Evolutionary conservation across 495 filamentous ascomycete genomes (phyloP), one percentile per base, ranked within the genome.

Genomic region (Penicillium maclennaniae): DNA sequence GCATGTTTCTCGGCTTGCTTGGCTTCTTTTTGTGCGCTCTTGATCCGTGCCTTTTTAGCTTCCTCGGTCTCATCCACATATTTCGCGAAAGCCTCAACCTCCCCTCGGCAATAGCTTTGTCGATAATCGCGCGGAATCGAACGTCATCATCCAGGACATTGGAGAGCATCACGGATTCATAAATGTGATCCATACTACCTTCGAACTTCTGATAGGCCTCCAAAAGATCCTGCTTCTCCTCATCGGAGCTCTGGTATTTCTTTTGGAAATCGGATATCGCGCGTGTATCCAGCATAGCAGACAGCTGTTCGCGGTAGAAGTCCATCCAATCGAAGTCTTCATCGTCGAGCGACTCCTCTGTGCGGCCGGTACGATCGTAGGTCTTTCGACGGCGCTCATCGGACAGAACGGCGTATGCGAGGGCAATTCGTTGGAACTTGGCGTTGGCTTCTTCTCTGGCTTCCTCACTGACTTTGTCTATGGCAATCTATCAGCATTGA

Each of bases 331-430:
- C 80, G 74, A 97, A 97, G 60, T 86, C 89, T 41, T 82, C 87
- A 58, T 81, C 82, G 10, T 85, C 80, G 46, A 92, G 71, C 16
- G 83, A 84, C 59, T 96, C 92, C 3, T 85, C 81, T 0, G 92
- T 97, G 45, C 82, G 89, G 49, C 93, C 93, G 0, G 92, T 96
- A 51, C 77, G 75, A 66, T 98, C 92, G 70, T 96, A 98, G 52
- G 89, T 85, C 45, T 80, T 81, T 46, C 92, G 87, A 28, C 92
- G 83, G 4, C 76, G 72, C 9, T 82, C 72, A 52, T 96, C 89
- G 23, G 89, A 96, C 42, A 98, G 83, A 43, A 98, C 85, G 16
- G 88, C 91, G 62, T 97, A 95, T 40, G 95, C 92, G 55, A 97
- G 92, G 9, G 92, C 93, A 59, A 97, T 84, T 47, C 84, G 74